Base-by-base conservation (phyloP, 148 eudicot genomes). In the Selenicereus undatus region DNA sequence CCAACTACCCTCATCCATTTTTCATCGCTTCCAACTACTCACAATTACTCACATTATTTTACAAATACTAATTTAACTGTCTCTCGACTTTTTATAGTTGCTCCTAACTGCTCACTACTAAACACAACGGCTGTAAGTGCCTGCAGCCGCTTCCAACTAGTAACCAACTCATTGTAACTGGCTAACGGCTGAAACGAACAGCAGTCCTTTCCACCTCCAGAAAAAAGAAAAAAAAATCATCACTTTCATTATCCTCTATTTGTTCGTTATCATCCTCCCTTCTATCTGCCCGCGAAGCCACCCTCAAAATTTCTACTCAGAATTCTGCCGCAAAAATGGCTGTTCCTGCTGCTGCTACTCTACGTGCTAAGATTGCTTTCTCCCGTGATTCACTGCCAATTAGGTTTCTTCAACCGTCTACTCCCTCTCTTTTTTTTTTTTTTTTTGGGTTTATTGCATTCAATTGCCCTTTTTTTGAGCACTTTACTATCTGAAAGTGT, bases 321-420 rank as follows among this genome's bases (percentile, higher is more conserved):
- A 17, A 71, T 17, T 20, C 30, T 4, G 76, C 54, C 2, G 10
- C 30, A 73, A 73, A 21, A 56, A 73, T 58, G 82, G 58, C 71
- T 11, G 43, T 73, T 66, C 65, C 32, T 72, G 20, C 75, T 48
- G 26, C 69, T 32, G n/a, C 69, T 30, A 50, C 79, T 27, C 50
- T 39, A 11, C 76, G 29, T 68, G 14, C 45, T 56, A 14, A 12
- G 12, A 29, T 56, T 11, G 2, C 76, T 54, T 48, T 54, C 30
- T 11, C 58, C 8, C 72, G 58, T 68, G 64, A 24, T 54, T 75
- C 76, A 27, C 70, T 54, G 43, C 64, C 36, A 7, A 8, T 74
- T 39, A 70, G 76, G 85, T 83, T 75, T 51, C 26, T 16, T 71
- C 32, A 11, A 22, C 58, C 70, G 71, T 62, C 60, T 20, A 35